Evolutionary conservation across 2,329 filamentous ascomycete genomes (phyloP), one percentile per base, ranked within the genome.

Genomic region (Nigrograna mackinnonii): DNA sequence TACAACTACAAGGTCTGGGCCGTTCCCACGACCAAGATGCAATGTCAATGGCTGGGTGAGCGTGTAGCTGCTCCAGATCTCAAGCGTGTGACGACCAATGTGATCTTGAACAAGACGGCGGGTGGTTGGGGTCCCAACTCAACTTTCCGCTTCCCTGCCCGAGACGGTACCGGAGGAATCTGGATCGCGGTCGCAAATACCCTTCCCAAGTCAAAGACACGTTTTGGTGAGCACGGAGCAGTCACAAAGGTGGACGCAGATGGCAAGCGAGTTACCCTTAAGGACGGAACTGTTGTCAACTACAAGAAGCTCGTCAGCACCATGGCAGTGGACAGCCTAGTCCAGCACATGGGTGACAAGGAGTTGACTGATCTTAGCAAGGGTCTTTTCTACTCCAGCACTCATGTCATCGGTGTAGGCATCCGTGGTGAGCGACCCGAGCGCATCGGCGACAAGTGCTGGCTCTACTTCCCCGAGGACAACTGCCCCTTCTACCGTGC

Each of bases 1-100:
- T 99, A 99, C 82, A 99, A 99, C 84, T 99, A 86, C 85, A 99
- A 99, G 79, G 94, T 99, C 69, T 99, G 94, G 94, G 94, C 94
- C 50, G 92, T 97, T 61, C 94, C 94, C 46, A 96, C 92, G 43
- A 96, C 87, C 58, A 95, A 95, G 91, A 99, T 99, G 94, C 94
- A 97, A 89, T 96, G 91, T 73, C 79, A 86, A 70, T 99, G 94
- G 94, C 87, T 97, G 51, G 94, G 94, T 62, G 94, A 99, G 84
- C 92, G 94, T 80, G 94, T 99, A 39, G 94, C 94, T 47, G 91
- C 92, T 40, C 94, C 94, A 55, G 89, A 99, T 69, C 81, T 96
- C 78, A 99, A 99, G 85, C 82, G 80, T 28, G 88, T 95, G 60
- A 91, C 90, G 60, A 87, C 84, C 77, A 99, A 99, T 73, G 88